Evolutionary conservation across 306 rosid species (phyloP).

Genomic region (Arachis stenosperma): DNA sequence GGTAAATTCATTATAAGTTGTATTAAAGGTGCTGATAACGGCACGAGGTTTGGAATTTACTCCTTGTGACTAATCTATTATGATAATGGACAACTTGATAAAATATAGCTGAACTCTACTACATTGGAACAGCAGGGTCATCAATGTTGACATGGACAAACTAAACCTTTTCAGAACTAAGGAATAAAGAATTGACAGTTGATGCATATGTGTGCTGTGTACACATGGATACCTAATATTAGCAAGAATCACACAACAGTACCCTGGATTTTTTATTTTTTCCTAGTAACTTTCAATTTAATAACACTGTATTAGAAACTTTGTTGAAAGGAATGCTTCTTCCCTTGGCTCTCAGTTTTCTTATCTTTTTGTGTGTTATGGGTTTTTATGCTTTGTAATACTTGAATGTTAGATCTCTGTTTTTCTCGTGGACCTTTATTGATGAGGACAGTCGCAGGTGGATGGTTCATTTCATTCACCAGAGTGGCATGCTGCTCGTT

Average conservation of each 20-base stretch:
- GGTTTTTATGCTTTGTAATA: slow-evolving; percentile 41
- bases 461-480: slow-evolving; percentile 99
- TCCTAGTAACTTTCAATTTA: slow-evolving; percentile 8
- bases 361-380: slow-evolving; percentile 34
- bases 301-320: not conserved
- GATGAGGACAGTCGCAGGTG: slow-evolving; percentile 99
- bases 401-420: slow-evolving; percentile 37
- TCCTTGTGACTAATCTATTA: not conserved
- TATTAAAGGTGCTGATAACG: not conserved
- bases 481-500: slow-evolving; percentile 99
- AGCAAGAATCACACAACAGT: not conserved
- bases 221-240: not conserved
- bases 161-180: slow-evolving; percentile 2
- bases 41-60: not conserved
- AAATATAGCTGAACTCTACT: slow-evolving; percentile 1
- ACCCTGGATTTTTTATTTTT: not conserved
- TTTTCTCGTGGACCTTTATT: slow-evolving; percentile 59
- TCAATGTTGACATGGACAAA: slow-evolving; percentile 4
- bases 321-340: slow-evolving; percentile 30
- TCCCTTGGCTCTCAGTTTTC: not conserved
- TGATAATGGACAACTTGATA: not conserved
- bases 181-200: slow-evolving; percentile 9
- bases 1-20: not conserved
- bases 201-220: not conserved
- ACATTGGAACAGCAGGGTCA: not conserved